Conservation (phyloP, 2,329 filamentous ascomycete genomes). For the Neofusicoccum kwambonambiense region DNA sequence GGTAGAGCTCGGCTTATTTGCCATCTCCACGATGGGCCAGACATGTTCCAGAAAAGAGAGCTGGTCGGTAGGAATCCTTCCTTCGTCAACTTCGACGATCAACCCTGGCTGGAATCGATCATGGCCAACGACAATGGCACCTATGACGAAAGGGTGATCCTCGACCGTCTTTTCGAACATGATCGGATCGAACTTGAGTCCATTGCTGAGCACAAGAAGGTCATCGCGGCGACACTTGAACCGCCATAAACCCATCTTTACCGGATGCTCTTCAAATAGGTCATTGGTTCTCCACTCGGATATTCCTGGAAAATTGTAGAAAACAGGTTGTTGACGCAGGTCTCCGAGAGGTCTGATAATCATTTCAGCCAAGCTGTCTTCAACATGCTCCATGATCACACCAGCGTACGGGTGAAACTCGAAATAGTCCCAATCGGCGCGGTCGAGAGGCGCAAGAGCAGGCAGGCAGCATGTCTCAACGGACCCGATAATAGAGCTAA, state of each 20-base stretch:
- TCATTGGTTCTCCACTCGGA: conserved; percentile 23
- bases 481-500: conserved; percentile 27
- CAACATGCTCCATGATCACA: conserved; percentile 26
- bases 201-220: conserved; percentile 23
- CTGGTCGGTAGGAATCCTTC: conserved; percentile 6
- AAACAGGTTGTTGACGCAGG: conserved; percentile 17
- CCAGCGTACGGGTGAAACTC: conserved; percentile 26
- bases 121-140: conserved; percentile 34
- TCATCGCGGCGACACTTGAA: conserved; percentile 26
- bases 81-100: conserved; percentile 27
- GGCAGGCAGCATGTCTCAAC: conserved; percentile 26
- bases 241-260: conserved; percentile 19
- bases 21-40: conserved; percentile 45
- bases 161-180: conserved; percentile 26
- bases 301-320: conserved; percentile 21
- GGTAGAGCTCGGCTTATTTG: conserved; percentile 42
- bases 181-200: conserved; percentile 26
- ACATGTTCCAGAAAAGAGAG: conserved; percentile 41
- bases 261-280: conserved; percentile 22
- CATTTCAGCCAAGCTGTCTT: conserved; percentile 22
- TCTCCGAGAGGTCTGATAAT: conserved; percentile 17
- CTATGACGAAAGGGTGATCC: conserved; percentile 27
- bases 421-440: conserved; percentile 29
- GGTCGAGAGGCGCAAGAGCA: conserved; percentile 20
- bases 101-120: conserved; percentile 29